phyloP scores from a whole-genome alignment of 306 rosid genomes.

The Rosa rugosa region DNA sequence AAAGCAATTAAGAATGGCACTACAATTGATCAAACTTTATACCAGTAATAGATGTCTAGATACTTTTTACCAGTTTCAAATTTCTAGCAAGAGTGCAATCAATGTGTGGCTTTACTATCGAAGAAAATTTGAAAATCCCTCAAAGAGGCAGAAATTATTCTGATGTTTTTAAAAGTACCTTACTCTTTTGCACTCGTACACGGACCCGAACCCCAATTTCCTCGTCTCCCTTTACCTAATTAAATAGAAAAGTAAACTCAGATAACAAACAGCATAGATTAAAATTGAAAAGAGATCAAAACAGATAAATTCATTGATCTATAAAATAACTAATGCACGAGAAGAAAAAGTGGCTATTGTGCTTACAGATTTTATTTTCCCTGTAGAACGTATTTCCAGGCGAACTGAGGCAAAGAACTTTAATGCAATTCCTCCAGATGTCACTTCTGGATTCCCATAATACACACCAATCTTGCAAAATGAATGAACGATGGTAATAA shows the following conservation, averaged over 20 bases:
- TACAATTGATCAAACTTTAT: neutral
- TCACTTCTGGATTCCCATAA: constrained; percentile 99
- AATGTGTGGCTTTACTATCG: neutral
- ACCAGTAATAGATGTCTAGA: neutral
- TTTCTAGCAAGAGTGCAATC: neutral
- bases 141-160: neutral
- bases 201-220: constrained; percentile 92
- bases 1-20: neutral
- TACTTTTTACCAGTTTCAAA: neutral
- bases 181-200: constrained; percentile 95
- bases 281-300: constrained; percentile 12
- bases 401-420: constrained; percentile 98
- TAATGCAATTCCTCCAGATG: constrained; percentile 97
- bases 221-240: constrained; percentile 94
- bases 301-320: constrained; percentile 17
- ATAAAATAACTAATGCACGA: neutral
- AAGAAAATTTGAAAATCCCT: neutral
- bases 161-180: constrained; percentile 44
- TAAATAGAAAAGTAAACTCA: constrained; percentile 23
- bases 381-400: constrained; percentile 87
- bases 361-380: constrained; percentile 99
- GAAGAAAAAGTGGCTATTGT: constrained; percentile 24
- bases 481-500: constrained; percentile 23
- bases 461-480: constrained; percentile 82
- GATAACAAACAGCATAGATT: constrained; percentile 20